Evolutionary conservation across 805 yeast genomes (phyloP), one percentile per base, ranked within the genome.

Genomic region (Sugiyamaella qingdaonensis): DNA sequence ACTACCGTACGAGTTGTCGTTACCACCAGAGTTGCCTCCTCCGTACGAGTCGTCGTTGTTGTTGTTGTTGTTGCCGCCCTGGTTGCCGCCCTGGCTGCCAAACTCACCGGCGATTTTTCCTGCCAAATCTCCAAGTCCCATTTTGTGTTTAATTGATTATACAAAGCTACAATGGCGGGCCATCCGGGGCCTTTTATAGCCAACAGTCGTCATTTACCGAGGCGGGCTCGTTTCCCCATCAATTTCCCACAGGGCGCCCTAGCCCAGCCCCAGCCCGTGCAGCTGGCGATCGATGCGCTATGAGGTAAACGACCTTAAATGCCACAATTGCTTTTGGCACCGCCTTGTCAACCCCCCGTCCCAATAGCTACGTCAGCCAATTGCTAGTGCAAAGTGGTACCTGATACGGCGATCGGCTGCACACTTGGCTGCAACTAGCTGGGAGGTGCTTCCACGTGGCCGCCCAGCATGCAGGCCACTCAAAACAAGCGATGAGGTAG

Each of bases 61-160:
- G 46, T 34, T 48, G 43, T 39, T 19, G 24, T 39, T 39, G 43
- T 39, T 39, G 24, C 13, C 13, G 21, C 19, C 19, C 24, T 16
- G 14, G 43, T 39, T 39, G 24, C 9, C 9, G 14, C 18, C 18
- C 9, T 9, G 9, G 42, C 16, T 36, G 8, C 43, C 43, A 5
- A 39, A 39, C 24, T 39, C 43, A 21, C 19, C 19, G 43, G 43
- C 43, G 19, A 39, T 19, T 21, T 39, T 39, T 39, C 43, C 43
- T 16, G 43, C 43, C 14, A 39, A 39, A 39, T 39, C 43, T 39
- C 43, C 43, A 21, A 39, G 43, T 14, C 43, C 43, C 43, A 39
- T 39, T 39, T 14, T 39, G 3, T 39, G 5, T 16, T 39, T 9
- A 39, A 39, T 39, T 39, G 24, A 39, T 14, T 5, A 7, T 16